Conservation (phyloP, 768 basidiomycete genomes). For the Lepiota subincarnata region DNA sequence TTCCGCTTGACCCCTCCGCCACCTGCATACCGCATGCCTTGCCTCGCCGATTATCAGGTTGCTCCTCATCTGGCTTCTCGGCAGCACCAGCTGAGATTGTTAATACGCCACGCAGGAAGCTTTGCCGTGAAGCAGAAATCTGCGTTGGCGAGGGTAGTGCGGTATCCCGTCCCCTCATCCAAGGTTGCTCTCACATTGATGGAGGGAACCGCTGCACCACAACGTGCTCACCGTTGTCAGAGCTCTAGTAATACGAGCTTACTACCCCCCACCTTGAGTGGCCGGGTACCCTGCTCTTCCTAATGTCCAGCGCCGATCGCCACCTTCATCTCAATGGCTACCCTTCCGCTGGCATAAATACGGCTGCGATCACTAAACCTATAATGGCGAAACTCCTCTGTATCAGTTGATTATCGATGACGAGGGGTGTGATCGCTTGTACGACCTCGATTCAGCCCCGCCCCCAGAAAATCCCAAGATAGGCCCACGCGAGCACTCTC, state of each 20-base stretch:
- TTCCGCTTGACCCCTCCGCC: too few species aligned
- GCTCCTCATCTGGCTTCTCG: too few species aligned
- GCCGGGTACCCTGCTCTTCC: neutral
- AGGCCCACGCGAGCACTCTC: constrained; percentile 15
- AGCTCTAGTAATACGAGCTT: neutral
- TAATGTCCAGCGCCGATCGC: neutral
- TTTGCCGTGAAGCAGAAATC: neutral
- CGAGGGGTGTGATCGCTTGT: neutral
- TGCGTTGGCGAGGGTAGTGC: constrained; percentile 5
- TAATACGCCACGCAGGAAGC: constrained; percentile 1
- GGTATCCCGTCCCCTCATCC: constrained; percentile 1
- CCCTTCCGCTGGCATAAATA: neutral
- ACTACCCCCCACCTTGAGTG: neutral
- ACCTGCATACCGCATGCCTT: too few species aligned
- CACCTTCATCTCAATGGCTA: neutral
- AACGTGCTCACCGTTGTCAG: neutral
- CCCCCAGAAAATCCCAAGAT: neutral
- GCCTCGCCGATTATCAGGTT: too few species aligned
- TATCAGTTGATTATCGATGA: neutral
- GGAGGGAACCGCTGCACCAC: neutral
- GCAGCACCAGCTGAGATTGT: constrained; percentile 9
- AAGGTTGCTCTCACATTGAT: neutral
- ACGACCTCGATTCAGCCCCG: neutral
- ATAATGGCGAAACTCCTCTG: neutral
- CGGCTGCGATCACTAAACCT: neutral